phyloP scores from a whole-genome alignment of 352 stramenopile species.

The Phytopythium kandeliae region DNA sequence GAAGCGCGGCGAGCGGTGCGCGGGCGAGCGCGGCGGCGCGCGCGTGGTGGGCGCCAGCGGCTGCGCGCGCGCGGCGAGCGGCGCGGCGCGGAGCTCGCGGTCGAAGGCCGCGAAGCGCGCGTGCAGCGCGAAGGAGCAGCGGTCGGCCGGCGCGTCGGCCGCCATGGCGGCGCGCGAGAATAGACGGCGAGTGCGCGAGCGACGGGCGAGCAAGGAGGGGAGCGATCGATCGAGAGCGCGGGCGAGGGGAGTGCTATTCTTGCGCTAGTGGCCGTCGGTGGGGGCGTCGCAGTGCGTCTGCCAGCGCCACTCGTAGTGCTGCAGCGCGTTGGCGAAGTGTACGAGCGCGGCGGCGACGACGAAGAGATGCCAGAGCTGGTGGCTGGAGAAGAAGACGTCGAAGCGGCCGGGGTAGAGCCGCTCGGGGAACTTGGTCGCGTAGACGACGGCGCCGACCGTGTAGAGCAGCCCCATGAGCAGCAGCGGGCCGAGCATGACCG shows the following conservation, averaged over 20 bases:
- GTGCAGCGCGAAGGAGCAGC: constrained; percentile 38
- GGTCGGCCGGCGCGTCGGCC: constrained; percentile 8
- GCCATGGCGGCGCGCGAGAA: neutral
- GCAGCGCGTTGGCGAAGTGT: constrained; percentile 76
- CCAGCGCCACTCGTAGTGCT: constrained; percentile 86
- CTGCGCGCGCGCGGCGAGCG: constrained; percentile 7
- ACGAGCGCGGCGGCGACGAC: constrained; percentile 82
- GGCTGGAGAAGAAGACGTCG: constrained; percentile 81
- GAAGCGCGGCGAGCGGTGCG: constrained; percentile 19
- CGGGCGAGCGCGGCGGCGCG: constrained; percentile 17
- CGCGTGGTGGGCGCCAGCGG: constrained; percentile 15
- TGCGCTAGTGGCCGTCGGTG: too few species aligned
- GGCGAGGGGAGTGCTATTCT: too few species aligned
- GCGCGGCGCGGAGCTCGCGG: constrained; percentile 11
- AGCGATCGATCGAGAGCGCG: neutral
- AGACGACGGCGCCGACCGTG: constrained; percentile 77
- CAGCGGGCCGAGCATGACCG: constrained; percentile 76
- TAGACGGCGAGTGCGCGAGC: too few species aligned
- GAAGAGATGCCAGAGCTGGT: constrained; percentile 88
- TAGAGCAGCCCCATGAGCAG: constrained; percentile 75
- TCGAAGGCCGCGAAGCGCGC: constrained; percentile 27
- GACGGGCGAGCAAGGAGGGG: neutral
- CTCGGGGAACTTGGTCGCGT: constrained; percentile 82
- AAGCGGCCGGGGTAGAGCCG: constrained; percentile 81
- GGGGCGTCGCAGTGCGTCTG: constrained; percentile 71